Conservation (phyloP, 1,284 basidiomycete genomes). For the Wolfiporia cocos region DNA sequence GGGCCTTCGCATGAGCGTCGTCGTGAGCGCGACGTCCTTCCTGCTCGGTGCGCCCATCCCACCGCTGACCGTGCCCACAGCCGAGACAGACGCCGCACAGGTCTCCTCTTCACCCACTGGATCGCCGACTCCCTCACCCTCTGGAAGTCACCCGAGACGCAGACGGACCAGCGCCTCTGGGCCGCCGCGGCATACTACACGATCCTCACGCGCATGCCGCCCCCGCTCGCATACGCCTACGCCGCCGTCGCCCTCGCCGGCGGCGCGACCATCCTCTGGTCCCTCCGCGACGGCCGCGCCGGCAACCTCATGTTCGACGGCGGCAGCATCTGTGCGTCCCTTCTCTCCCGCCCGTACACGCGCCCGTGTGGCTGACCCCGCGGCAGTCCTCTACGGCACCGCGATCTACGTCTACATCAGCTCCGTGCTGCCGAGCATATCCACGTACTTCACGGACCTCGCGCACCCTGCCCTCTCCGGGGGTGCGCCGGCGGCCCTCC, state of each 20-base stretch:
- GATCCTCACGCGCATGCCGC: slow-evolving; percentile 61
- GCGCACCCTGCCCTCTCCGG: slow-evolving; percentile 34
- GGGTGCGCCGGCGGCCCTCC: slow-evolving; percentile 9
- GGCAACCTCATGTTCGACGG: slow-evolving; percentile 86
- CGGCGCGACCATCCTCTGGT: slow-evolving; percentile 64
- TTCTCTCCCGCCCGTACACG: slow-evolving; percentile 1
- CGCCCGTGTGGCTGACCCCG: slow-evolving; percentile 2
- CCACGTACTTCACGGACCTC: slow-evolving; percentile 18
- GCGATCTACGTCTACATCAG: slow-evolving; percentile 63
- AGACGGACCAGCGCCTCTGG: slow-evolving; percentile 68
- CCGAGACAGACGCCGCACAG: slow-evolving; percentile 30
- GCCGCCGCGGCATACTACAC: slow-evolving; percentile 75
- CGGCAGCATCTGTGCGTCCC: slow-evolving; percentile 68
- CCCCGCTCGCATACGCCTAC: slow-evolving; percentile 47
- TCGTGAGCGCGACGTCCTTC: slow-evolving; percentile 71
- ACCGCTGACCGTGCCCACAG: not conserved
- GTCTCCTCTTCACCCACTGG: slow-evolving; percentile 79
- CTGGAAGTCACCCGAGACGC: slow-evolving; percentile 71
- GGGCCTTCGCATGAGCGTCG: slow-evolving; percentile 60
- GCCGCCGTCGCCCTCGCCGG: slow-evolving; percentile 50
- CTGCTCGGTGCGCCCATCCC: slow-evolving; percentile 54
- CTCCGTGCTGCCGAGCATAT: slow-evolving; percentile 67
- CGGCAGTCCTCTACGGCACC: slow-evolving; percentile 64
- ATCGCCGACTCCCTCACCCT: slow-evolving; percentile 80
- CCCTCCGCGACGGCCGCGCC: slow-evolving; percentile 66